Conservation (phyloP, 176 grass and related monocot species). For the Luzula sylvatica region DNA sequence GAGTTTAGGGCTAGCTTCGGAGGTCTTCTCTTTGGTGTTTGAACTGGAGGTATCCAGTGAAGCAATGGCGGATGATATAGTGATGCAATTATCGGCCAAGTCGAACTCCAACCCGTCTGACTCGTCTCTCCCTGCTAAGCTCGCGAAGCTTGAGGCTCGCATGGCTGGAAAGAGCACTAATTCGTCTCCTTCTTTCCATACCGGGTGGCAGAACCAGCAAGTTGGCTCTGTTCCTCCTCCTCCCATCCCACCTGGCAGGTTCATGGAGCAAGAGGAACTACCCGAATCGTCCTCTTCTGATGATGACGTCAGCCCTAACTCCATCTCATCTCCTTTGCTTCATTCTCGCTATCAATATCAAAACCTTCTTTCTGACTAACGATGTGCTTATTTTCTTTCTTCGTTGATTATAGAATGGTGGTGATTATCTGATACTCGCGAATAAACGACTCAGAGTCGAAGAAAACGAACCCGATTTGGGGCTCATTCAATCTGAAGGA, state of each 20-base stretch:
- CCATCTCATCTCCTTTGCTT: not conserved
- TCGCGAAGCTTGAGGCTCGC: conserved; percentile 94
- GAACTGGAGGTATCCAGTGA: conserved; percentile 26
- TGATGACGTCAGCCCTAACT: conserved; percentile 78
- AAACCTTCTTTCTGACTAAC: not conserved
- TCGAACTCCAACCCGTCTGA: conserved; percentile 75
- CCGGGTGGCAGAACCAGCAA: conserved; percentile 26
- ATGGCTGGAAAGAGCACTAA: conserved; percentile 83
- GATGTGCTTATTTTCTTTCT: conserved; percentile 17
- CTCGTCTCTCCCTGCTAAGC: conserved; percentile 55
- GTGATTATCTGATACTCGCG: conserved; percentile 82
- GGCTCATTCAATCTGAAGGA: conserved; percentile 59
- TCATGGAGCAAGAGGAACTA: conserved; percentile 74
- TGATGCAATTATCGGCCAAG: conserved; percentile 85
- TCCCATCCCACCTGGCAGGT: conserved; percentile 18
- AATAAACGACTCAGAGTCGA: conserved; percentile 60
- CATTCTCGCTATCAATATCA: not conserved
- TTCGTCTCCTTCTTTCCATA: conserved; percentile 35
- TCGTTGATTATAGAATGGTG: conserved; percentile 48
- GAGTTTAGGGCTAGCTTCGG: not conserved
- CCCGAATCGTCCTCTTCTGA: conserved; percentile 73
- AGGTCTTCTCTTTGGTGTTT: conserved; percentile 29
- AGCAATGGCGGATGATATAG: conserved; percentile 82
- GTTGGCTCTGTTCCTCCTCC: conserved; percentile 10
- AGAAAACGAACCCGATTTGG: conserved; percentile 30